Conservation (phyloP, 176 grass and related monocot genomes). For the Eremochloa ophiuroides region DNA sequence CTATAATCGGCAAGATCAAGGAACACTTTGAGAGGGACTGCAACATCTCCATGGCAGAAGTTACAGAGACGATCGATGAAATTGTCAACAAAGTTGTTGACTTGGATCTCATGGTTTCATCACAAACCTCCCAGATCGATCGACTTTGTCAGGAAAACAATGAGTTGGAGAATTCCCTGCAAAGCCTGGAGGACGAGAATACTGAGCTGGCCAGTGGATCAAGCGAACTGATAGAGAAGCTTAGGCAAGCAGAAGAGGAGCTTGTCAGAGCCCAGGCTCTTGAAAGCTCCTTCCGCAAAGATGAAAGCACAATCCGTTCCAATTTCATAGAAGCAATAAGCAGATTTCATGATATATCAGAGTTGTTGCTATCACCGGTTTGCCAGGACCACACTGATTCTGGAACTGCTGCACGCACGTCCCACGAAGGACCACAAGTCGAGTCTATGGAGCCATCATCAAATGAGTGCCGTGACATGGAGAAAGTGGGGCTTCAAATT, state of each 20-base stretch:
- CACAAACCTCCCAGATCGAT: conserved; percentile 69
- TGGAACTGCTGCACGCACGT: background rate
- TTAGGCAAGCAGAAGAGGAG: conserved; percentile 65
- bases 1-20: conserved; percentile 68
- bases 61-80: conserved; percentile 78
- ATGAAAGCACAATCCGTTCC: conserved; percentile 45
- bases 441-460: background rate
- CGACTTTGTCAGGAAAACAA: conserved; percentile 64
- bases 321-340: conserved; percentile 59
- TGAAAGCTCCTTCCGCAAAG: conserved; percentile 62
- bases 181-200: conserved; percentile 60
- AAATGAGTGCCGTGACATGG: background rate
- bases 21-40: conserved; percentile 65
- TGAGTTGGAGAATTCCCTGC: conserved; percentile 47
- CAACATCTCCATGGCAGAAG: conserved; percentile 57
- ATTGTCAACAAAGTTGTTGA: conserved; percentile 75
- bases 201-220: conserved; percentile 18
- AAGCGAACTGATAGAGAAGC: conserved; percentile 39
- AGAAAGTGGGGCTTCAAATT: background rate
- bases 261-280: conserved; percentile 52
- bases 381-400: too few relatives aligned
- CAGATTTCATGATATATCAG: conserved; percentile 55
- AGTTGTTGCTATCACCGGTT: conserved; percentile 50
- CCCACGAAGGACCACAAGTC: background rate
- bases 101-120: conserved; percentile 87